Evolutionary conservation across 805 yeast species (phyloP).

Genomic region (Alloascoidea africana): DNA sequence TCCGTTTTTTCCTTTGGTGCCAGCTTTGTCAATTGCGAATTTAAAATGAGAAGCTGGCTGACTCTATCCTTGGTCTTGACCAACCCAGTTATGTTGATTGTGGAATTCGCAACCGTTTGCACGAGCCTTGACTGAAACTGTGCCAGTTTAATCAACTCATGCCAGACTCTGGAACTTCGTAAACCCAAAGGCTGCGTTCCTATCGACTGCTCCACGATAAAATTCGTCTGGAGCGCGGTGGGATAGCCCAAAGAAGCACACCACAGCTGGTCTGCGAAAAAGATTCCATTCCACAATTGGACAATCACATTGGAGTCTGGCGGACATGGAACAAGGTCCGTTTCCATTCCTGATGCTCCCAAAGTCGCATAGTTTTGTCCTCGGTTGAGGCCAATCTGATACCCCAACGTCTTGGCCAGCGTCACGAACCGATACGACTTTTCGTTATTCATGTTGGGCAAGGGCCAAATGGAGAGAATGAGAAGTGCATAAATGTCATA

Average conservation of each 20-base stretch:
- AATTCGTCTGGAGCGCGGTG: neutral
- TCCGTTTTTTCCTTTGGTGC: too few species aligned
- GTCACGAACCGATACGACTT: slow-evolving; percentile 2
- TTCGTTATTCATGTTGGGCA: slow-evolving; percentile 14
- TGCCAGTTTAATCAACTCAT: neutral
- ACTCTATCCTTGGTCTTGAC: neutral
- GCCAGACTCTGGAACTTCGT: neutral
- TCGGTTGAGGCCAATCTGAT: slow-evolving; percentile 41
- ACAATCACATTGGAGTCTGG: neutral
- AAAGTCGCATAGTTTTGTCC: slow-evolving; percentile 80
- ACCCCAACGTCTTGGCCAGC: slow-evolving; percentile 2
- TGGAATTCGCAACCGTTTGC: neutral
- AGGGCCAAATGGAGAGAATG: slow-evolving; percentile 21
- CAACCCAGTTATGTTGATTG: neutral
- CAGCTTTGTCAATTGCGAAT: neutral
- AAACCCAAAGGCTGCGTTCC: neutral
- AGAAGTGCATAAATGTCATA: slow-evolving; percentile 10
- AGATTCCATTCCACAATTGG: slow-evolving; percentile 1
- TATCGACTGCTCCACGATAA: neutral
- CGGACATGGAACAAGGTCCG: neutral
- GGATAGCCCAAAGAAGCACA: slow-evolving; percentile 1
- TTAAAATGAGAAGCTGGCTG: neutral
- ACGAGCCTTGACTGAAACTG: neutral
- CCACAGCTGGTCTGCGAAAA: neutral
- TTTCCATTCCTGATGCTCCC: slow-evolving; percentile 31